Conservation (phyloP, 441 rosid genomes). For the Raphanus hybrid region DNA sequence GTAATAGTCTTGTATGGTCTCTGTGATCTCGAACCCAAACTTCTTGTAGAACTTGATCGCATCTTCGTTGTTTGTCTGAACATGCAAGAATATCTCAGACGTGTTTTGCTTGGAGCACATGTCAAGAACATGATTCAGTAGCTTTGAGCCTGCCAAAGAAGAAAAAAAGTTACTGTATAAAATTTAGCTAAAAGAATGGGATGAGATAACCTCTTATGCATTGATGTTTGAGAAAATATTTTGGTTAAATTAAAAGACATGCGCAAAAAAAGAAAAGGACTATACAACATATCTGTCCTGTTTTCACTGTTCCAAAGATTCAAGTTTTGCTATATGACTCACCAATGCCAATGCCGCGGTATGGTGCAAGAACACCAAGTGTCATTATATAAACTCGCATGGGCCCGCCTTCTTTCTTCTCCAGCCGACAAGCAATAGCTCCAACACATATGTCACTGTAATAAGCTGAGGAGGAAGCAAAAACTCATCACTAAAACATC, state of each 20-base stretch:
- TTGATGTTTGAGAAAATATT: no score
- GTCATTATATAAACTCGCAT: conserved; percentile 94
- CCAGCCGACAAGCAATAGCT: conserved; percentile 95
- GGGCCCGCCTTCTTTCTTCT: conserved; percentile 83
- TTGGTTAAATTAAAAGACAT: neutral
- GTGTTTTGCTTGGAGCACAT: conserved; percentile 74
- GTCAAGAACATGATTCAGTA: conserved; percentile 80
- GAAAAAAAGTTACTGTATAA: neutral
- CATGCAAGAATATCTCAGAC: conserved; percentile 88
- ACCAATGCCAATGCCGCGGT: conserved; percentile 97
- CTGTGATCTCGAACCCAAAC: conserved; percentile 80
- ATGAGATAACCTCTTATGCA: neutral
- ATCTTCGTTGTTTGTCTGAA: conserved; percentile 93
- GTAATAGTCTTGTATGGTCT: conserved; percentile 82
- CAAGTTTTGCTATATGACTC: conserved; percentile 41
- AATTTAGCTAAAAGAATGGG: neutral
- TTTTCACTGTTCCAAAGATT: neutral
- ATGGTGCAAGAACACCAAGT: conserved; percentile 95
- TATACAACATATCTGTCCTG: neutral
- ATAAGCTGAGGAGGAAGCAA: conserved; percentile 45
- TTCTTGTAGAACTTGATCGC: conserved; percentile 93
- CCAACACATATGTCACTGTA: conserved; percentile 96
- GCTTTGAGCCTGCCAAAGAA: conserved; percentile 64
- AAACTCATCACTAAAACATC: neutral
- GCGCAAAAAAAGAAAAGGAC: no score